Base-by-base conservation (phyloP, 306 rosid genomes). In the Dryas alaskensis region DNA sequence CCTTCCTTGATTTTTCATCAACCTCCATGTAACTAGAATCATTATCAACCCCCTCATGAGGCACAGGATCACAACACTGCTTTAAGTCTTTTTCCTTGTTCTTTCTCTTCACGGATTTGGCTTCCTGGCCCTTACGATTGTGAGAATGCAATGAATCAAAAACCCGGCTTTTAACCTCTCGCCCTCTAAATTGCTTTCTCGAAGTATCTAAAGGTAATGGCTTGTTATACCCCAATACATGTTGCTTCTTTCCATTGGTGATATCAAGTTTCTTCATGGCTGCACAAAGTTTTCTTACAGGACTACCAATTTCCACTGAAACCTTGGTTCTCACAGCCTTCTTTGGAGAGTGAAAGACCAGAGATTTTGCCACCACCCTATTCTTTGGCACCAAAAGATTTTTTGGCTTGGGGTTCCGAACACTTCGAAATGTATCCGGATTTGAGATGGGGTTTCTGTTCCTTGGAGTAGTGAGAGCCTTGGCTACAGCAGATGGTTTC, bases 131-230 rank as follows among this genome's bases (percentile, higher is more conserved):
- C 78, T 88, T 92, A 53, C 44, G 62, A 12, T 64, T 80, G 54
- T 66, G 76, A 4, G 89, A 79, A 79, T 67, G 59, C 84, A 87
- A 79, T 3, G 92, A 84, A 80, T 89, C 87, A 68, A 81, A 89
- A 76, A 94, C 99, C 47, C 99, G 90, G 82, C 96, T 91, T 73
- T 92, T 92, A 19, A 92, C 92, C 74, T 84, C 95, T 54, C 96
- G 73, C 60, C 96, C 96, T 80, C 83, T 94, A 1, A 82, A 53
- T 76, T 83, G 82, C 73, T 84, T 91, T 78, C 79, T 81, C 13
- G 85, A 65, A n/a, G 86, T 48, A 81, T 76, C 72, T 39, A 54
- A 53, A 16, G 86, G 76, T 81, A 89, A 64, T 65, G 88, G 62
- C 70, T 83, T 80, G 60, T 79, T 65, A 76, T 60, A 69, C 47